Conservation (phyloP, 2,329 filamentous ascomycete species). For the Reticulascus tulasneorum region DNA sequence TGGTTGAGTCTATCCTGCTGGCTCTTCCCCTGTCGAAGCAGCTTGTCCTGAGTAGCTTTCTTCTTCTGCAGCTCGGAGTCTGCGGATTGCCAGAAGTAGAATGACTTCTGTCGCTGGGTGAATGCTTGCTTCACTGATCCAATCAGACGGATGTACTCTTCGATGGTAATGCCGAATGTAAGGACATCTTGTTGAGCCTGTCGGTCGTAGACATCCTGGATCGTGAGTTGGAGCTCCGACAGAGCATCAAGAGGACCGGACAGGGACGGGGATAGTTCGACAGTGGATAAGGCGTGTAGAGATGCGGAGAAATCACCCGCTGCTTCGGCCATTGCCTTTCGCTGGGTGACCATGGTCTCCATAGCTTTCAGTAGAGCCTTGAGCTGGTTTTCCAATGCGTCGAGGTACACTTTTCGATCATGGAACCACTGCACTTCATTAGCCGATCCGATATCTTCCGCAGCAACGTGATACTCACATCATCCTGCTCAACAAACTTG, state of each 20-base stretch:
- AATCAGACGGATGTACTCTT: slow-evolving; percentile 96
- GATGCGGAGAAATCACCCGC: slow-evolving; percentile 91
- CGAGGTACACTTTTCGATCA: slow-evolving; percentile 89
- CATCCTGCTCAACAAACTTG: slow-evolving; percentile 97
- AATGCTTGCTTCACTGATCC: slow-evolving; percentile 94
- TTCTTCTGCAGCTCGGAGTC: slow-evolving; percentile 90
- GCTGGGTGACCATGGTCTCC: slow-evolving; percentile 85
- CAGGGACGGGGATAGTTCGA: slow-evolving; percentile 84
- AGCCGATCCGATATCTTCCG: background rate
- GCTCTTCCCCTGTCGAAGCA: slow-evolving; percentile 89
- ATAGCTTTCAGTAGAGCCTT: slow-evolving; percentile 89
- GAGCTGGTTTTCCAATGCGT: slow-evolving; percentile 87
- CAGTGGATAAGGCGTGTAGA: slow-evolving; percentile 84
- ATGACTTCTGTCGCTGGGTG: slow-evolving; percentile 87
- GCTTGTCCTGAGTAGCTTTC: slow-evolving; percentile 84
- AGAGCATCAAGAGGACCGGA: slow-evolving; percentile 87
- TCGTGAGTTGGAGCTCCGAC: slow-evolving; percentile 89
- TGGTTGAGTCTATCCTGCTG: slow-evolving; percentile 95
- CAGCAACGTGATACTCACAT: slow-evolving; percentile 52
- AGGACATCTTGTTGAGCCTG: slow-evolving; percentile 96
- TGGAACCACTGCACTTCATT: slow-evolving; percentile 76
- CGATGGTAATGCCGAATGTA: slow-evolving; percentile 94
- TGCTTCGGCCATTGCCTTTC: slow-evolving; percentile 89
- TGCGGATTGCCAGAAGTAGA: slow-evolving; percentile 87
- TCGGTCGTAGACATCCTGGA: slow-evolving; percentile 90